phyloP scores from a whole-genome alignment of 2,329 filamentous ascomycete genomes.

The Paraphoma chrysanthemicola region DNA sequence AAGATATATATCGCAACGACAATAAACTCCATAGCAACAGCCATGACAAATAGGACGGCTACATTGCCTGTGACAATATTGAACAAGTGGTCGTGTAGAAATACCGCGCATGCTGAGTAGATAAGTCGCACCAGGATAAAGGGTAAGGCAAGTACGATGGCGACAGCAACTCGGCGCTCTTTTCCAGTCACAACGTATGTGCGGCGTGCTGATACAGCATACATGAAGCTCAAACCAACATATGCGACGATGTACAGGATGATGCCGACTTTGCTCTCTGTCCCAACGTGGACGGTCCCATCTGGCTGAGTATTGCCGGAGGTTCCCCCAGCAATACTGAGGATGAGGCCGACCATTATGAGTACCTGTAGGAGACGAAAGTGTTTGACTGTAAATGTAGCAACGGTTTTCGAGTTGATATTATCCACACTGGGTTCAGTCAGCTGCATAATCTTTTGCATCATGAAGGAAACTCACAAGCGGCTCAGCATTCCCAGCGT shows the following conservation, averaged over 20 bases:
- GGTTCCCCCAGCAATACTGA: slow-evolving; percentile 39
- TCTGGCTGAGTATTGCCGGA: slow-evolving; percentile 13
- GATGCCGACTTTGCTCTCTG: slow-evolving; percentile 20
- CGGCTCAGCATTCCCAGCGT: slow-evolving; percentile 54
- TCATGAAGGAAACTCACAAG: slow-evolving; percentile 28
- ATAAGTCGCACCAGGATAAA: slow-evolving; percentile 25
- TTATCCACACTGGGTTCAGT: slow-evolving; percentile 11
- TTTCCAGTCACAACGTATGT: slow-evolving; percentile 7
- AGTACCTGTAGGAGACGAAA: slow-evolving; percentile 42
- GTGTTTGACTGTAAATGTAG: slow-evolving; percentile 24
- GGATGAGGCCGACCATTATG: slow-evolving; percentile 42
- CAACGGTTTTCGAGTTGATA: slow-evolving; percentile 19
- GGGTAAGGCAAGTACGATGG: slow-evolving; percentile 22
- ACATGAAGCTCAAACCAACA: slow-evolving; percentile 12
- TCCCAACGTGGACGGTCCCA: slow-evolving; percentile 20
- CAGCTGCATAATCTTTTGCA: no score
- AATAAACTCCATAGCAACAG: slow-evolving; percentile 27
- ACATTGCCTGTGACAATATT: slow-evolving; percentile 20
- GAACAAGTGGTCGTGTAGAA: slow-evolving; percentile 22
- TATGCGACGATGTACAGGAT: slow-evolving; percentile 25
- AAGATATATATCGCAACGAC: slow-evolving; percentile 23
- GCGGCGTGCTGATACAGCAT: slow-evolving; percentile 6
- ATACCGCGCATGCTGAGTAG: slow-evolving; percentile 21
- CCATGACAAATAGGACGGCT: slow-evolving; percentile 17
- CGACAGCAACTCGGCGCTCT: slow-evolving; percentile 20